These are phyloP conservation scores for Oryza glumipatula DNA, from an alignment of 176 grass and related monocot species.

Conservation along the genomic window DNA sequence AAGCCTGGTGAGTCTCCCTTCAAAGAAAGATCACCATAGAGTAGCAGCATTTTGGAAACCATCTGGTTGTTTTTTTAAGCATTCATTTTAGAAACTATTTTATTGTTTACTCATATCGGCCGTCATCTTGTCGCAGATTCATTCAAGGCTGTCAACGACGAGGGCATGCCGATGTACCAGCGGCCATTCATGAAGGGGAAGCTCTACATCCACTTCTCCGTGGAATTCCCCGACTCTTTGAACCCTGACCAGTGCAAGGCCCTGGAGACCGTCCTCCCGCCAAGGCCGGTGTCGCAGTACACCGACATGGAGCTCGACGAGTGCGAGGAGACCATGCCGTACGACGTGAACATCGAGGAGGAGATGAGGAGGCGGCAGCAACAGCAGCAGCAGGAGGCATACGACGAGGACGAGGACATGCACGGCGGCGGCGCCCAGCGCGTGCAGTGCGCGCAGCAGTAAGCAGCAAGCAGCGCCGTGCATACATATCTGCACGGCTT, in stretches of 20 bases:
- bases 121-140: conserved; percentile 42
- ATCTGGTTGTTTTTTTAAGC: not conserved
- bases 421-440: conserved; percentile 61
- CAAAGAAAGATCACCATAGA: not conserved
- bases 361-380: conserved; percentile 82
- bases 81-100: not conserved
- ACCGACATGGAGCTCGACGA: conserved; percentile 89
- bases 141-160: conserved; percentile 84
- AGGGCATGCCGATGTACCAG: conserved; percentile 91
- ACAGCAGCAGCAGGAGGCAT: conserved; percentile 74
- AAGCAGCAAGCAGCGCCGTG: not conserved
- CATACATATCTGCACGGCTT: not conserved
- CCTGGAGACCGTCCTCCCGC: conserved; percentile 58
- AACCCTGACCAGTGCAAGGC: conserved; percentile 75
- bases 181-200: conserved; percentile 90
- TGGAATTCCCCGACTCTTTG: conserved; percentile 74
- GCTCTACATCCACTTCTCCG: conserved; percentile 85
- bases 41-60: too few species aligned
- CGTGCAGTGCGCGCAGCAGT: conserved; percentile 95
- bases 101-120: not conserved
- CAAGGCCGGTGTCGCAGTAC: conserved; percentile 49
- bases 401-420: conserved; percentile 81
- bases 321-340: conserved; percentile 81
- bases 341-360: conserved; percentile 78
- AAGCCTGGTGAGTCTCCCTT: conserved; percentile 57